These are phyloP conservation scores for Sclerotinia borealis DNA, from an alignment of 2,329 filamentous ascomycete genomes.

Conservation along the genomic window DNA sequence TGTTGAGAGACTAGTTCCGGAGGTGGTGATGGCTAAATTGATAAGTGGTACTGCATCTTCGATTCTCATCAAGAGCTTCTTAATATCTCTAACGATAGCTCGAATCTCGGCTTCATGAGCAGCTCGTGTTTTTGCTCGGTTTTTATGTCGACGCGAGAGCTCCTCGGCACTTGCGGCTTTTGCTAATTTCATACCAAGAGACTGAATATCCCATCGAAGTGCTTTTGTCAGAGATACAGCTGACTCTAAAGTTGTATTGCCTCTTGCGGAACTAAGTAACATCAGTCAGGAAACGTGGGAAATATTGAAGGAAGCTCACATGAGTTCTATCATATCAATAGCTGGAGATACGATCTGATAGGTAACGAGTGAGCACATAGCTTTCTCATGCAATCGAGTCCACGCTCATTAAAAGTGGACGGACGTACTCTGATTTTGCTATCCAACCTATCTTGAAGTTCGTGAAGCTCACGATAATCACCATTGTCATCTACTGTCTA, in stretches of 20 bases:
- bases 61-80: slow-evolving; percentile 66
- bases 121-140: slow-evolving; percentile 43
- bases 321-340: slow-evolving; percentile 88
- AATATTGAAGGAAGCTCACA: slow-evolving; percentile 44
- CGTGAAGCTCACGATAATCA: slow-evolving; percentile 60
- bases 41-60: slow-evolving; percentile 89
- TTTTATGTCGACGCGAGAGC: slow-evolving; percentile 37
- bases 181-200: slow-evolving; percentile 68
- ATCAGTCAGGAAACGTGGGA: slow-evolving; percentile 32
- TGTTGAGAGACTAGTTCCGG: slow-evolving; percentile 78
- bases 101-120: slow-evolving; percentile 60
- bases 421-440: slow-evolving; percentile 71
- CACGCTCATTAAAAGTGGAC: background rate
- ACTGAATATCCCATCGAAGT: slow-evolving; percentile 76
- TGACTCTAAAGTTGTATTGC: slow-evolving; percentile 77
- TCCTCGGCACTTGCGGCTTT: slow-evolving; percentile 62
- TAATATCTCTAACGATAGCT: slow-evolving; percentile 68
- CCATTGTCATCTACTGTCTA: slow-evolving; percentile 65
- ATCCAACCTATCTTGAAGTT: slow-evolving; percentile 68
- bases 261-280: slow-evolving; percentile 52
- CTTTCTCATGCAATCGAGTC: background rate
- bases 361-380: background rate
- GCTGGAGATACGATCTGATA: slow-evolving; percentile 76
- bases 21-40: slow-evolving; percentile 89
- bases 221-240: slow-evolving; percentile 77